Evolutionary conservation across 441 rosid genomes (phyloP).

Genomic region (Mallotus japonicus): DNA sequence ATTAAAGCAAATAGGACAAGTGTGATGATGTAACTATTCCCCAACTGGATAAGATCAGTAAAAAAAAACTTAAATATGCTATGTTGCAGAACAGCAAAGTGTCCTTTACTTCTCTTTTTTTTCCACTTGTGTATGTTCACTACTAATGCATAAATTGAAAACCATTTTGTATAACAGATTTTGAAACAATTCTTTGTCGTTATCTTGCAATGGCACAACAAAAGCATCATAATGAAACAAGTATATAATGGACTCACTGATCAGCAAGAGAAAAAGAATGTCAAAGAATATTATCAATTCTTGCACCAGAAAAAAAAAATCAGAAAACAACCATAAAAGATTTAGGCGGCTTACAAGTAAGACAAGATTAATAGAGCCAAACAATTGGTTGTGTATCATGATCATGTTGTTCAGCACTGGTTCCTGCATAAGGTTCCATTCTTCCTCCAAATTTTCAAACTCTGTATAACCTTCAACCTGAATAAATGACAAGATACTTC

Average conservation of each 20-base stretch:
- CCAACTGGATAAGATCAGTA: background rate
- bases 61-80: background rate
- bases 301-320: background rate
- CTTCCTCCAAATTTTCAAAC: conserved; percentile 57
- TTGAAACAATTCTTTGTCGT: background rate
- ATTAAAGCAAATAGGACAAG: background rate
- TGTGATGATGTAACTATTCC: background rate
- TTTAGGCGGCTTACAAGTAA: conserved; percentile 45
- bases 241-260: background rate
- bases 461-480: conserved; percentile 54
- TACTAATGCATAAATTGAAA: background rate
- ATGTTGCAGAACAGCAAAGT: background rate
- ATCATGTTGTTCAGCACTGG: conserved; percentile 50
- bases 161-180: background rate
- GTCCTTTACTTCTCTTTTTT: background rate
- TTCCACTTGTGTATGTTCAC: background rate
- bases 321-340: background rate
- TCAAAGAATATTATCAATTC: background rate
- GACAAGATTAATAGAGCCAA: conserved; percentile 71
- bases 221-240: background rate
- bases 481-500: conserved; percentile 14
- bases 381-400: conserved; percentile 65
- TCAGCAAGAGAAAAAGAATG: background rate
- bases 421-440: conserved; percentile 69
- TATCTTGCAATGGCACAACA: background rate